phyloP scores from a whole-genome alignment of 169 alveolate species.

The Eimeria necatrix region DNA sequence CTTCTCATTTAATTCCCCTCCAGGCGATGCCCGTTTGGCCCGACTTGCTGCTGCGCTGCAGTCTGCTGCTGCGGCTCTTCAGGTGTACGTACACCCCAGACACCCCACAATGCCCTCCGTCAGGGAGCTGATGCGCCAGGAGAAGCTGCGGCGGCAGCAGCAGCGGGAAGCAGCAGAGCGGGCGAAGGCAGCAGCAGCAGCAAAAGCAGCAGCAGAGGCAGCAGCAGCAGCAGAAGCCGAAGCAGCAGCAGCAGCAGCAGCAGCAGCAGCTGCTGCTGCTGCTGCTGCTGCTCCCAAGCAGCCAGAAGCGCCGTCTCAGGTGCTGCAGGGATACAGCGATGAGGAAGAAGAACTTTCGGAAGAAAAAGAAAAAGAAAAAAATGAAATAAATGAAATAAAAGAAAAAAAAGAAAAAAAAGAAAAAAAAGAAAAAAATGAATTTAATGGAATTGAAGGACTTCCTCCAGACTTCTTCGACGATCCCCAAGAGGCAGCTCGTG shows the following conservation, averaged over 20 bases:
- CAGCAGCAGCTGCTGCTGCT: background rate
- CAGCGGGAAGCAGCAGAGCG: conserved; percentile 6
- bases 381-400: background rate
- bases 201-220: conserved; percentile 22
- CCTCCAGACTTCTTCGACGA: conserved; percentile 28
- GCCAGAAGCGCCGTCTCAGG: background rate
- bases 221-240: conserved; percentile 1
- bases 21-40: no score
- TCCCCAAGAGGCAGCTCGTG: conserved; percentile 26
- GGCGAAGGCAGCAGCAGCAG: conserved; percentile 22
- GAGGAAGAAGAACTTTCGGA: background rate
- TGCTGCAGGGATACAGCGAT: background rate
- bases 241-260: conserved; percentile 22
- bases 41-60: background rate
- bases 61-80: background rate
- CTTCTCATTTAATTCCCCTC: no score
- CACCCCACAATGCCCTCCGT: background rate
- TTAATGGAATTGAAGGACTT: background rate
- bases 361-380: background rate
- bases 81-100: background rate
- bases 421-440: background rate
- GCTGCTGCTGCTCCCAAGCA: background rate
- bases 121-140: conserved; percentile 21
- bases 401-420: background rate
- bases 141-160: conserved; percentile 45